These are phyloP conservation scores for Isatis tinctoria DNA, from an alignment of 345 rosid species.

Conservation along the genomic window DNA sequence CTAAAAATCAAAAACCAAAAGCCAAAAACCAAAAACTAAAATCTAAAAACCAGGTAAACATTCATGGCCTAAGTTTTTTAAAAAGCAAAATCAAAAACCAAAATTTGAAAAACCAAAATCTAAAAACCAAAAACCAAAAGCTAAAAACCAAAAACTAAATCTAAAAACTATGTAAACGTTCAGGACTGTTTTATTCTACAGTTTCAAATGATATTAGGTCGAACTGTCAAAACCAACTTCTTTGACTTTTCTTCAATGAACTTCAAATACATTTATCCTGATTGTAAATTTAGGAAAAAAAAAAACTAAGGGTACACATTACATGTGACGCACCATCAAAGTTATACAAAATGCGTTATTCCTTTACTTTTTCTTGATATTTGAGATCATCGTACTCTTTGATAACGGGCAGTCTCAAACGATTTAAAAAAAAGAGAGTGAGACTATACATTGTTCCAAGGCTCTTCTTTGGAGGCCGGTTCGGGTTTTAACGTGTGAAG, in stretches of 20 bases:
- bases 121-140: too few species aligned
- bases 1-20: too few species aligned
- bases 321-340: background rate
- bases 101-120: too few species aligned
- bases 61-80: too few species aligned
- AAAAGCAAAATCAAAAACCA: too few species aligned
- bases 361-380: background rate
- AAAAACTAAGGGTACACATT: background rate
- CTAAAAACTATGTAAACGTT: too few species aligned
- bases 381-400: background rate
- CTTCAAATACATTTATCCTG: background rate
- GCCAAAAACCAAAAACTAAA: too few species aligned
- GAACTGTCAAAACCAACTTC: background rate
- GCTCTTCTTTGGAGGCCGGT: slow-evolving; percentile 29
- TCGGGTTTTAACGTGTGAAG: slow-evolving; percentile 50
- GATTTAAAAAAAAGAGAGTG: background rate
- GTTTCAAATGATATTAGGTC: background rate
- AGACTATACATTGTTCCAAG: slow-evolving; percentile 34
- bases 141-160: too few species aligned
- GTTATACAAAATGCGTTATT: background rate
- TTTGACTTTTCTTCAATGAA: background rate
- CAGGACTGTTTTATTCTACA: too few species aligned
- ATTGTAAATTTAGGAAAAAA: background rate
- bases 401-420: slow-evolving; percentile 7
- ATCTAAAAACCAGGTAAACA: too few species aligned